phyloP scores from a whole-genome alignment of 345 rosid genomes.

The Salix purpurea region DNA sequence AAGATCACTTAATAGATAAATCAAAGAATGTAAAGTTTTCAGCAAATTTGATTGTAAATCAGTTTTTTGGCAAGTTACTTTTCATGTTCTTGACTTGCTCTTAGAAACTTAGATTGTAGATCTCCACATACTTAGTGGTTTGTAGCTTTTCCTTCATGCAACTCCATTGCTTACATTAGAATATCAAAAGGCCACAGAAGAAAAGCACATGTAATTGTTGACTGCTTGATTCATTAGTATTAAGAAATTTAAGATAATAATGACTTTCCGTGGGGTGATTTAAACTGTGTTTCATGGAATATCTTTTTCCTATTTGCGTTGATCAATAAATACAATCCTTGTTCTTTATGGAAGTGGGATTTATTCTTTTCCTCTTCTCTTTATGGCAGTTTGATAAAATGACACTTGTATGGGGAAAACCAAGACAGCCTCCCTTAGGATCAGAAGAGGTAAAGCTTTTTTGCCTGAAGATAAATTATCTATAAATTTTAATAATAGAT shows the following conservation, averaged over 20 bases:
- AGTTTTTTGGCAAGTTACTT: neutral
- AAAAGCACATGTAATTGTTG: neutral
- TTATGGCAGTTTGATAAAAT: slow-evolving; percentile 72
- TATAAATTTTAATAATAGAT: neutral
- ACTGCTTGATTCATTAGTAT: neutral
- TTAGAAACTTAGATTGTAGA: neutral
- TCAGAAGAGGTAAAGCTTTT: slow-evolving; percentile 55
- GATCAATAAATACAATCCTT: neutral
- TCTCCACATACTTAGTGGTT: neutral
- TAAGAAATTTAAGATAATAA: neutral
- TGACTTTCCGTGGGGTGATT: neutral
- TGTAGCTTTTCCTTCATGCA: neutral
- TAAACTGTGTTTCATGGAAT: neutral
- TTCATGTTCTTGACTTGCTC: neutral
- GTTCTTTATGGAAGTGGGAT: neutral
- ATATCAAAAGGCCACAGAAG: neutral
- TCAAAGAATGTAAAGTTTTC: too few relatives aligned
- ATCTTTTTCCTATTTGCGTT: neutral
- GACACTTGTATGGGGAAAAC: slow-evolving; percentile 86
- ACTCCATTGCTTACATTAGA: neutral
- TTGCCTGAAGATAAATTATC: neutral
- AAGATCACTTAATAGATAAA: too few relatives aligned
- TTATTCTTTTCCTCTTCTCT: neutral
- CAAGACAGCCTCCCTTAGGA: slow-evolving; percentile 73
- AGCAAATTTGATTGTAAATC: too few relatives aligned